Percentiles rank a stretch among this genome's conserved stretches.
phyloP scores from a whole-genome alignment of 1,284 basidiomycete genomes.

The Fistulina hepatica region DNA sequence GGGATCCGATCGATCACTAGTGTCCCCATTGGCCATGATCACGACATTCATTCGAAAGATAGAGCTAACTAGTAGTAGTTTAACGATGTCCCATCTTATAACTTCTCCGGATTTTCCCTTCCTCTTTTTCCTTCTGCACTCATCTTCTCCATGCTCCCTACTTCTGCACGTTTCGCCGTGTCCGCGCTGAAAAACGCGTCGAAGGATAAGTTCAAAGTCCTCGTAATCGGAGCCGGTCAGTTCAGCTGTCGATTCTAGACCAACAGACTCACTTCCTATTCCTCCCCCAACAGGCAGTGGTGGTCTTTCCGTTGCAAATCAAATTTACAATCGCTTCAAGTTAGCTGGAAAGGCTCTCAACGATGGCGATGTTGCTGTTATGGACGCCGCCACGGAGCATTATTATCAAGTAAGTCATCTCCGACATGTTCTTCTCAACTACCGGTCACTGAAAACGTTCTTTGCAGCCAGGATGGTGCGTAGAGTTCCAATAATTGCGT shows the following conservation, averaged over 20 bases:
- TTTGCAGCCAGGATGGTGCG: slow-evolving; percentile 25
- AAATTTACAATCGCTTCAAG: slow-evolving; percentile 70
- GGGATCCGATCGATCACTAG: neutral
- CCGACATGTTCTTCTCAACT: slow-evolving; percentile 11
- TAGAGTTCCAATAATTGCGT: slow-evolving; percentile 1
- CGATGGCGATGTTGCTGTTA: slow-evolving; percentile 70
- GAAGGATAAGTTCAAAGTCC: slow-evolving; percentile 35
- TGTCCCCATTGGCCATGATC: neutral
- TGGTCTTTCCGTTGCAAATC: slow-evolving; percentile 71
- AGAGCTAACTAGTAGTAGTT: no score
- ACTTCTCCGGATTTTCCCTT: no score
- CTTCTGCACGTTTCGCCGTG: slow-evolving; percentile 25
- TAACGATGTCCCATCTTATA: no score
- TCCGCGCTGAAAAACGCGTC: slow-evolving; percentile 27
- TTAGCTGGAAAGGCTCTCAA: slow-evolving; percentile 56
- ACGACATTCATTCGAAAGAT: slow-evolving; percentile 1
- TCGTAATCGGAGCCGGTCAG: slow-evolving; percentile 9
- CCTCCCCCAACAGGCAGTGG: slow-evolving; percentile 46
- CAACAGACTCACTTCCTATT: slow-evolving; percentile 4
- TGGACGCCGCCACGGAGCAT: slow-evolving; percentile 70
- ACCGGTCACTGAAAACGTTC: slow-evolving; percentile 44
- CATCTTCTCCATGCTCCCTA: neutral
- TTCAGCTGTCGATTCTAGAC: neutral
- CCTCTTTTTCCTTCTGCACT: slow-evolving; percentile 1
- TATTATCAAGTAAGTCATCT: slow-evolving; percentile 56